phyloP scores from a whole-genome alignment of 768 basidiomycete genomes.

The Sporobolomyces roseus region DNA sequence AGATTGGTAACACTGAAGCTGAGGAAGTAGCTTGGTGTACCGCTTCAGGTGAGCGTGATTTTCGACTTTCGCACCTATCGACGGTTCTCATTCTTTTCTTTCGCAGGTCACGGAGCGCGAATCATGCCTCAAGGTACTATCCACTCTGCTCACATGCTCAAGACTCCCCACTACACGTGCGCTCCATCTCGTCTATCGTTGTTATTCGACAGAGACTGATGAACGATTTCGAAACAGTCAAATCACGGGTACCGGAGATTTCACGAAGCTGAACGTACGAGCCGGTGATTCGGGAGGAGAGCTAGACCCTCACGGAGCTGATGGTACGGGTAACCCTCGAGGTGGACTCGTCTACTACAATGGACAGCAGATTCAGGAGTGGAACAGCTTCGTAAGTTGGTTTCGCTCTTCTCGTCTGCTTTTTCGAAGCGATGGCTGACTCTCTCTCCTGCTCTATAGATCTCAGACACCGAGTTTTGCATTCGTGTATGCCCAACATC shows the following conservation, averaged over 20 bases:
- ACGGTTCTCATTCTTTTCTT: not conserved
- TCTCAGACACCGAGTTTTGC: slow-evolving; percentile 53
- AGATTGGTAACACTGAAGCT: slow-evolving; percentile 50
- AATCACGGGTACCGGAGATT: slow-evolving; percentile 48
- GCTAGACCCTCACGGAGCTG: slow-evolving; percentile 52
- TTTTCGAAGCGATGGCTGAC: not conserved
- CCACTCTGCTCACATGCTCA: slow-evolving; percentile 58
- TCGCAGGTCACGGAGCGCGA: slow-evolving; percentile 25
- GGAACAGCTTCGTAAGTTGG: slow-evolving; percentile 15
- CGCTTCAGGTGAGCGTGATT: not conserved
- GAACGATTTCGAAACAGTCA: no score
- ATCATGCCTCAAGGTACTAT: slow-evolving; percentile 46
- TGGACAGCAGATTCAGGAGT: slow-evolving; percentile 49
- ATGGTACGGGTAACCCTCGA: slow-evolving; percentile 51
- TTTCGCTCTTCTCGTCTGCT: not conserved
- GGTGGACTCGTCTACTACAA: slow-evolving; percentile 53
- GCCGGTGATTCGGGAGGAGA: slow-evolving; percentile 52
- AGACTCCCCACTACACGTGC: slow-evolving; percentile 65
- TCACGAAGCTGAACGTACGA: slow-evolving; percentile 52
- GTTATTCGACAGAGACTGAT: no score
- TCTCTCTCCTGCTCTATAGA: slow-evolving; percentile 41
- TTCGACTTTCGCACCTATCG: no score
- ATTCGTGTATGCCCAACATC: slow-evolving; percentile 49
- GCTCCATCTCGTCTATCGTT: no score
- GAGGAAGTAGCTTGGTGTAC: slow-evolving; percentile 52